phyloP scores from a whole-genome alignment of 306 rosid genomes.

The Clitoria ternatea region DNA sequence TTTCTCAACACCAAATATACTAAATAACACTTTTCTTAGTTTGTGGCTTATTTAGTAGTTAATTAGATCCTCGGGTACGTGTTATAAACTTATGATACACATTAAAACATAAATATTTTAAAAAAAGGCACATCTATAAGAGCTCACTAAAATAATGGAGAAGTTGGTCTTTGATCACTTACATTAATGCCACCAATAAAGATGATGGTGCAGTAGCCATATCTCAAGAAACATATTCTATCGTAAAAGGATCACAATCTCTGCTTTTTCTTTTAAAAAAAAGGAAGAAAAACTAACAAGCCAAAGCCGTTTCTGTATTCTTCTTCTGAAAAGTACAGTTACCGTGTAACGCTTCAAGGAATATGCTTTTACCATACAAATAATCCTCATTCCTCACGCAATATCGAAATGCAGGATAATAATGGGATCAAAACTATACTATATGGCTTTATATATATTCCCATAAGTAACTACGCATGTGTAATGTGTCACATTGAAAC shows the following conservation, averaged over 20 bases:
- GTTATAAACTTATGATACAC: neutral
- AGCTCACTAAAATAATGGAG: neutral
- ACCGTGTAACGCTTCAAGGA: neutral
- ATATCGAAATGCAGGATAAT: neutral
- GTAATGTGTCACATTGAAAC: no score
- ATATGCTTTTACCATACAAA: slow-evolving; percentile 4
- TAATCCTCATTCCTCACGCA: no score
- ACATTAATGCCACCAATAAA: neutral
- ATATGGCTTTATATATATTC: neutral
- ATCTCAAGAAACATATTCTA: neutral
- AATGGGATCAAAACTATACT: neutral
- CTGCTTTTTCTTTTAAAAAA: no score
- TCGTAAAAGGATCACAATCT: neutral
- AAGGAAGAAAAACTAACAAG: neutral
- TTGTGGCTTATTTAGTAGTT: neutral
- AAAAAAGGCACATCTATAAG: no score
- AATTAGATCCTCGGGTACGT: no score
- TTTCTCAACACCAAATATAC: neutral
- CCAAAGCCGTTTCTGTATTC: neutral
- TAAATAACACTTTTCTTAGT: neutral
- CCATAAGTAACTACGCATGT: neutral
- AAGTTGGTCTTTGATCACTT: neutral
- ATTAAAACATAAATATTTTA: neutral
- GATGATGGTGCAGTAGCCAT: neutral
- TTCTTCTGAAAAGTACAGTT: neutral